Conservation (phyloP, 805 yeast genomes). For the Teunomyces atbi region DNA sequence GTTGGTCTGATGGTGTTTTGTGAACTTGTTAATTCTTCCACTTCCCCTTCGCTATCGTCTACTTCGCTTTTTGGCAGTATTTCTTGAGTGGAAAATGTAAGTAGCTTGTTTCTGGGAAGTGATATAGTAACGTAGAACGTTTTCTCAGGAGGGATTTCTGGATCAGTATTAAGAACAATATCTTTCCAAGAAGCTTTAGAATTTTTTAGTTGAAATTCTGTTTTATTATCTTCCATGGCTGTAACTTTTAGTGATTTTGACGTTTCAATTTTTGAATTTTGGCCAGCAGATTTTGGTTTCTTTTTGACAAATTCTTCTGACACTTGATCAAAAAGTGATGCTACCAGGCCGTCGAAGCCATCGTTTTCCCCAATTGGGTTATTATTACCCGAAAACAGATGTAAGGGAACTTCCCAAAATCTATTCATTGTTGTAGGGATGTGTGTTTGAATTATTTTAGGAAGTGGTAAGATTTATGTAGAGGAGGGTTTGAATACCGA, state of each 20-base stretch:
- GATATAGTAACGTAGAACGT: not conserved
- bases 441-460: not conserved
- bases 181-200: not conserved
- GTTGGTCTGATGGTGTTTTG: conserved; percentile 1
- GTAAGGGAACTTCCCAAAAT: not conserved
- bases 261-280: not conserved
- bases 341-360: not conserved
- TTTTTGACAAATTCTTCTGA: not conserved
- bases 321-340: not conserved
- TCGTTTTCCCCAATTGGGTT: not conserved
- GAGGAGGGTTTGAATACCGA: too few species aligned
- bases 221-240: not conserved
- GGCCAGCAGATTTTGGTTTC: not conserved
- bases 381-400: not conserved
- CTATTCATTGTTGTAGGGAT: not conserved
- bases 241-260: not conserved
- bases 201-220: not conserved
- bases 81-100: not conserved
- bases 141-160: not conserved
- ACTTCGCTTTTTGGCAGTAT: conserved; percentile 4
- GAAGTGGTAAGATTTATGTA: too few species aligned
- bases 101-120: not conserved
- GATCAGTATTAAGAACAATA: not conserved
- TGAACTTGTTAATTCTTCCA: conserved; percentile 10
- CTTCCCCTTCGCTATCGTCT: conserved; percentile 15